Conservation (phyloP, 495 filamentous ascomycete genomes). For the Talaromyces nanjingensis region DNA sequence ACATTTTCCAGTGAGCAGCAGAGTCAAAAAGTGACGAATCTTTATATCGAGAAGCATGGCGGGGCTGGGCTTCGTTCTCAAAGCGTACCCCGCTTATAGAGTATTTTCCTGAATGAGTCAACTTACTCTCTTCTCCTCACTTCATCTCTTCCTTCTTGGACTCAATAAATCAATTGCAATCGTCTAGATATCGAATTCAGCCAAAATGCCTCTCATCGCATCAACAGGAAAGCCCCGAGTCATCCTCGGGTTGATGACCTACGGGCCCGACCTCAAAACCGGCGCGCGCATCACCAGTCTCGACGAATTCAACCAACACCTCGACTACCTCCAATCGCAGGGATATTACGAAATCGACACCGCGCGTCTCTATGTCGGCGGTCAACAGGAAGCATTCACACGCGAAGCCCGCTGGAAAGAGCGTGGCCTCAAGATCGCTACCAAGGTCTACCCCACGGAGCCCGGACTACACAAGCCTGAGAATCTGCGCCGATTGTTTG, state of each 20-base stretch:
- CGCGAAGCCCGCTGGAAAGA: slow-evolving; percentile 71
- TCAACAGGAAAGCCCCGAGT: slow-evolving; percentile 43
- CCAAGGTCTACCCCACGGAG: slow-evolving; percentile 71
- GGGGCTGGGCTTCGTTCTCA: not conserved
- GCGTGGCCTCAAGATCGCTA: slow-evolving; percentile 74
- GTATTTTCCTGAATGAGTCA: not conserved
- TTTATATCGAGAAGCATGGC: not conserved
- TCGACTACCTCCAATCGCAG: slow-evolving; percentile 63
- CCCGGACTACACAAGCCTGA: slow-evolving; percentile 22
- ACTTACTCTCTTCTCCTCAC: not conserved
- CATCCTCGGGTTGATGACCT: slow-evolving; percentile 59
- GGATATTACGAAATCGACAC: slow-evolving; percentile 79
- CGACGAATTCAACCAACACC: slow-evolving; percentile 54
- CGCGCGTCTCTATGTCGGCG: slow-evolving; percentile 64
- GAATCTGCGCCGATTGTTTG: slow-evolving; percentile 29
- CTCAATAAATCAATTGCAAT: not conserved
- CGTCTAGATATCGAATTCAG: not conserved
- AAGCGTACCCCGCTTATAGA: not conserved
- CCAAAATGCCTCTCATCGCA: slow-evolving; percentile 48
- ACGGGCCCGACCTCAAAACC: slow-evolving; percentile 41
- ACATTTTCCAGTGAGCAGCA: not conserved
- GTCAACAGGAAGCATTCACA: slow-evolving; percentile 78
- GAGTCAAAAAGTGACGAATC: not conserved
- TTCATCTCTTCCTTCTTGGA: not conserved
- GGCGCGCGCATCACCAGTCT: slow-evolving; percentile 67